These are phyloP conservation scores for Parmelia sp. DNA, from an alignment of 495 filamentous ascomycete species.

Conservation along the genomic window DNA sequence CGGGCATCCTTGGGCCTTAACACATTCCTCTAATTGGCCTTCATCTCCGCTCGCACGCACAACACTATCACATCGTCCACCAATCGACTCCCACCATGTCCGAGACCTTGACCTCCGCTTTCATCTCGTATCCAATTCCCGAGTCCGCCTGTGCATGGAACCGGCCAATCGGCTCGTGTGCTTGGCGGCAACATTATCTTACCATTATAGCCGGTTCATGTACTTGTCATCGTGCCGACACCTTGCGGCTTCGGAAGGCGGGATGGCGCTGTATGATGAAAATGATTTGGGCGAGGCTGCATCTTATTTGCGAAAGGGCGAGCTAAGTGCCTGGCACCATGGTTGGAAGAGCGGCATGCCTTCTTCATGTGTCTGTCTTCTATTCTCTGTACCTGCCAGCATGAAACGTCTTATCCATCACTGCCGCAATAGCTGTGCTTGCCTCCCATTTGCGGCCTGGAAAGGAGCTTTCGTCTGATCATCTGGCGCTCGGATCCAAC, in stretches of 20 bases:
- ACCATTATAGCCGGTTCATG: not conserved
- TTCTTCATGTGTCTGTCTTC: not conserved
- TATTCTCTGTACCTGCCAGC: not conserved
- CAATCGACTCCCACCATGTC: not conserved
- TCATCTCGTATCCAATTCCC: not conserved
- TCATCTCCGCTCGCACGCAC: not conserved
- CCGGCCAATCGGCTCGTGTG: constrained; percentile 1
- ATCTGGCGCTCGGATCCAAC: not conserved
- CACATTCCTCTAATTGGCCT: not conserved
- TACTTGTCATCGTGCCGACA: not conserved
- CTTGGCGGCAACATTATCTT: not conserved
- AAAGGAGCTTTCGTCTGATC: not conserved
- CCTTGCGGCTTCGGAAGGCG: not conserved
- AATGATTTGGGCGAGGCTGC: not conserved
- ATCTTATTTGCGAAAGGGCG: too few species aligned
- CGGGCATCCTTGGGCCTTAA: not conserved
- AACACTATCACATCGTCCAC: constrained; percentile 1
- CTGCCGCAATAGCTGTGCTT: not conserved
- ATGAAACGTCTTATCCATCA: not conserved
- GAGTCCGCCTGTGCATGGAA: not conserved
- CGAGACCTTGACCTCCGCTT: not conserved
- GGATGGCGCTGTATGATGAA: not conserved
- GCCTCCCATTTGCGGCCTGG: not conserved
- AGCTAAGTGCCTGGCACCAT: not conserved
- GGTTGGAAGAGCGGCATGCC: not conserved